Percentiles rank a stretch among this genome's conserved stretches.
phyloP scores from a whole-genome alignment of 495 filamentous ascomycete species.

The Penicillium arizonense region DNA sequence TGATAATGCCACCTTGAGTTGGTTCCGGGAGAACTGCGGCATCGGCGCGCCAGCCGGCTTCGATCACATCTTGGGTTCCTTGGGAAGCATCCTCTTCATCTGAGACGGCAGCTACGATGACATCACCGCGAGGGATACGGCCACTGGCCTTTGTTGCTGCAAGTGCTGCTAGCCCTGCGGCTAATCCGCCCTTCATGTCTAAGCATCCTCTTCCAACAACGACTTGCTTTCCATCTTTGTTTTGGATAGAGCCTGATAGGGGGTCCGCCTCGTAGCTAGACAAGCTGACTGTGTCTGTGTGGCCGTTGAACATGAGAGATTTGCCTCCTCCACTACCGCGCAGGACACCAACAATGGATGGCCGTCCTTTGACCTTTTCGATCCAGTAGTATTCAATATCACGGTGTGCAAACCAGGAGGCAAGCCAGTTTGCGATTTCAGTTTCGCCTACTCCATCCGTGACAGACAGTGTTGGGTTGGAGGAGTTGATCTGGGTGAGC shows the following conservation, averaged over 20 bases:
- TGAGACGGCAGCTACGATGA: conserved; percentile 47
- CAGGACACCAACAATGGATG: conserved; percentile 46
- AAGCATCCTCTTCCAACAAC: conserved; percentile 42
- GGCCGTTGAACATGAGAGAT: conserved; percentile 50
- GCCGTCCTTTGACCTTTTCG: conserved; percentile 38
- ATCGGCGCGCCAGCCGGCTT: conserved; percentile 48
- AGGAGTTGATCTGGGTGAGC: conserved; percentile 44
- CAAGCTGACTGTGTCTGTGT: conserved; percentile 47
- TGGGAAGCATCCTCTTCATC: conserved; percentile 48
- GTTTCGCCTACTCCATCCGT: conserved; percentile 39
- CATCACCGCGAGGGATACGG: conserved; percentile 32
- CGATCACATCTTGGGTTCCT: conserved; percentile 43
- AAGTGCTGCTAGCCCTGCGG: conserved; percentile 37
- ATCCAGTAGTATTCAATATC: conserved; percentile 45
- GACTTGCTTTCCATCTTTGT: conserved; percentile 31
- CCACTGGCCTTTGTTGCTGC: conserved; percentile 26
- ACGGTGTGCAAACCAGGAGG: conserved; percentile 44
- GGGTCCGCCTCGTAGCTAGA: conserved; percentile 42
- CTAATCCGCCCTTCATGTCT: conserved; percentile 51
- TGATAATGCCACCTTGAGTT: conserved; percentile 30
- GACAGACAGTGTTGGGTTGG: conserved; percentile 40
- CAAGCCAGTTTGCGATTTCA: conserved; percentile 38
- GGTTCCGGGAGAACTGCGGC: conserved; percentile 44
- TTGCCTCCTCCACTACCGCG: conserved; percentile 41
- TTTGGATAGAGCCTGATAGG: conserved; percentile 32